Evolutionary conservation across 768 basidiomycete species (phyloP), one percentile per base, ranked within the genome.

Genomic region (Russula sp.): DNA sequence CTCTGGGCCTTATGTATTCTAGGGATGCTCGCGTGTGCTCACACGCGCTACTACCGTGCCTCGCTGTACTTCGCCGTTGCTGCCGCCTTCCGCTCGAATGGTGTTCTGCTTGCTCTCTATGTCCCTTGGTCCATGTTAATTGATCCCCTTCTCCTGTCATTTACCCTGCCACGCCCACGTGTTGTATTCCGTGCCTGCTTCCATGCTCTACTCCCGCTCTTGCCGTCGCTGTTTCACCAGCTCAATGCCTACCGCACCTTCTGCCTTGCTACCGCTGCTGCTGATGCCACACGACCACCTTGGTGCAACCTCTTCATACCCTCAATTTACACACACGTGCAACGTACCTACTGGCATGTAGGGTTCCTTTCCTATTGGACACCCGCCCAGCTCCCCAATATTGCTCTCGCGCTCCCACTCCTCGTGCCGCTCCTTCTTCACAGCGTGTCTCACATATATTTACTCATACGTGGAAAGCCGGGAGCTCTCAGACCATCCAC

Each of bases 351-450:
- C 72, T 99, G 96, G 97, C 75, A 81, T 70, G 75, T 80, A 47
- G 93, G 95, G 16, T 83, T 95, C 65, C 73, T 99, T 63, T 82
- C 78, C 3, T 98, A 98, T 73, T 99, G 92, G 92, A 86, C 86
- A 0, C 63, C 75, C 25, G 74, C 80, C 35, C 95, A 99, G 73
- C 67, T 93, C 2, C 97, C 97, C 49, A 97, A 98, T 73, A 90
- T 98, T 70, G 65, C 92, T 62, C 78, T 98, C 59, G 83, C 88
- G 16, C 68, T 82, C 0, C 96, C 96, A 0, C 78, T 87, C 0
- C 79, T 96, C 56, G 45, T 74, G 52, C 74, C 80, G 64, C 73
- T 86, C 41, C 73, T 79, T 57, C n/a, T 47, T 59, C 73, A 6
- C 83, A 81, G 59, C 61, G 46, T n/a, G 10, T 54, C 59, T 18